A percentile compares a stretch with the other conserved stretches of the same genome.
These are phyloP conservation scores for Plenodomus biglobosus DNA, from an alignment of 2,329 filamentous ascomycete species.

Conservation along the genomic window DNA sequence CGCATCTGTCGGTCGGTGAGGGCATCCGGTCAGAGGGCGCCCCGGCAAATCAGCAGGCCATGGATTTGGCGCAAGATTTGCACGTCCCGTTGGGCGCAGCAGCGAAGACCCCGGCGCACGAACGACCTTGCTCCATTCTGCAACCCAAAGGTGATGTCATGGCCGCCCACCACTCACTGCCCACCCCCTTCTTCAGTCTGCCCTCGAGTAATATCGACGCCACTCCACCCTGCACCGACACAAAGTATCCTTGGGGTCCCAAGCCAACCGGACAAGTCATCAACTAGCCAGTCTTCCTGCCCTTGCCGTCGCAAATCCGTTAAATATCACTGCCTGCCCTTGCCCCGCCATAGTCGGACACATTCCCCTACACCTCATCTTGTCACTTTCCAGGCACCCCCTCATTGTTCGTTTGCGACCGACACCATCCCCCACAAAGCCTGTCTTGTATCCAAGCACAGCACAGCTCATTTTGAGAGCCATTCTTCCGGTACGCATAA, in stretches of 20 bases:
- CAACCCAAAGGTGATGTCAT: conserved; percentile 18
- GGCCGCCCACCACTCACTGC: conserved; percentile 9
- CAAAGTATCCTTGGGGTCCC: conserved; percentile 14
- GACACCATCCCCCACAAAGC: conserved; percentile 4
- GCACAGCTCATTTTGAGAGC: conserved; percentile 9
- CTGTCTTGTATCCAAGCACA: conserved; percentile 5
- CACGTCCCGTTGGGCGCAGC: conserved; percentile 13
- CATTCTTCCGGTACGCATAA: conserved; percentile 24
- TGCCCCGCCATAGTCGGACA: conserved; percentile 18
- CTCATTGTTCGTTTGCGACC: conserved; percentile 30
- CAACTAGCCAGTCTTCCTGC: conserved; percentile 12
- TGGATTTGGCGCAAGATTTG: conserved; percentile 1
- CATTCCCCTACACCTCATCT: conserved; percentile 23
- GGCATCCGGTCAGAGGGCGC: conserved; percentile 7
- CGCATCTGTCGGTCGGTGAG: conserved; percentile 5
- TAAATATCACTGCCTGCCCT: conserved; percentile 24
- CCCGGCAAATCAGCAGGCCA: conserved; percentile 12
- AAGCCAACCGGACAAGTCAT: conserved; percentile 24
- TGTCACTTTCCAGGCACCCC: conserved; percentile 24
- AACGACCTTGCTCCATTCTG: background rate
- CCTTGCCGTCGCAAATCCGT: conserved; percentile 3
- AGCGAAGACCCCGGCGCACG: background rate
- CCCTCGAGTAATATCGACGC: conserved; percentile 22
- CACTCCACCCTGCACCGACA: conserved; percentile 14
- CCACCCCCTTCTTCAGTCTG: conserved; percentile 22